Conservation (phyloP, 345 rosid species). For the Corchorus olitorius region DNA sequence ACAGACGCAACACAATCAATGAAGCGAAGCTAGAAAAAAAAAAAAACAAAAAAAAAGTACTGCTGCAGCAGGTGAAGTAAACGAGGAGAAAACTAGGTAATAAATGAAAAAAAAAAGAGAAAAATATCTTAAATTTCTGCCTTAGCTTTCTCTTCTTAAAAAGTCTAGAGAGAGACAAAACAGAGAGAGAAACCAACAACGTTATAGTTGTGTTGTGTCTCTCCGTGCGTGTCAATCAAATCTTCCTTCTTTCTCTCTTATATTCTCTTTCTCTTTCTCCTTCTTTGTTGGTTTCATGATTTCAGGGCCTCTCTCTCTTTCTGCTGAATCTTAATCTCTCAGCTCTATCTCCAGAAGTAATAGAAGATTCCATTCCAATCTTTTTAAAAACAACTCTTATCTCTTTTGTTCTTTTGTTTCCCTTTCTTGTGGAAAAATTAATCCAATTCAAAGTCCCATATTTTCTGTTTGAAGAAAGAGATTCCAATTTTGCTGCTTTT, state of each 20-base stretch:
- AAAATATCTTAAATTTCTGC: background rate
- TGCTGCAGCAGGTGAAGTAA: too few relatives aligned
- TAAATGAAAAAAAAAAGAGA: too few relatives aligned
- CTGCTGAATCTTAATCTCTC: background rate
- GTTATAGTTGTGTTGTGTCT: background rate
- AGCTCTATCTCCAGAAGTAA: background rate
- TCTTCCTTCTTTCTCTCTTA: background rate
- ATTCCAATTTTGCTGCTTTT: background rate
- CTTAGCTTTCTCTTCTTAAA: background rate
- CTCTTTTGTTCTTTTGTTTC: background rate
- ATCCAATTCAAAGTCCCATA: background rate
- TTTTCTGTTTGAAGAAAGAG: background rate
- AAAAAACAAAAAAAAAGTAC: too few relatives aligned
- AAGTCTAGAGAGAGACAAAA: background rate
- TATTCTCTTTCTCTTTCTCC: background rate
- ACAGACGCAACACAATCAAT: too few relatives aligned
- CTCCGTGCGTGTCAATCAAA: slow-evolving; percentile 3
- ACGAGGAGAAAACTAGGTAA: too few relatives aligned
- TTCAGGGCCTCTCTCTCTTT: background rate
- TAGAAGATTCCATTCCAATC: background rate
- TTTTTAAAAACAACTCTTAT: background rate
- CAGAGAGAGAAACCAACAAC: slow-evolving; percentile 3
- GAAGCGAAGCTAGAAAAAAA: too few relatives aligned
- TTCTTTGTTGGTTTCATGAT: slow-evolving; percentile 7
- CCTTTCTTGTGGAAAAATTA: background rate